Evolutionary conservation across 805 yeast species (phyloP), one percentile per base, ranked within the genome.

Genomic region (Wickerhamiella kurtzmanii): DNA sequence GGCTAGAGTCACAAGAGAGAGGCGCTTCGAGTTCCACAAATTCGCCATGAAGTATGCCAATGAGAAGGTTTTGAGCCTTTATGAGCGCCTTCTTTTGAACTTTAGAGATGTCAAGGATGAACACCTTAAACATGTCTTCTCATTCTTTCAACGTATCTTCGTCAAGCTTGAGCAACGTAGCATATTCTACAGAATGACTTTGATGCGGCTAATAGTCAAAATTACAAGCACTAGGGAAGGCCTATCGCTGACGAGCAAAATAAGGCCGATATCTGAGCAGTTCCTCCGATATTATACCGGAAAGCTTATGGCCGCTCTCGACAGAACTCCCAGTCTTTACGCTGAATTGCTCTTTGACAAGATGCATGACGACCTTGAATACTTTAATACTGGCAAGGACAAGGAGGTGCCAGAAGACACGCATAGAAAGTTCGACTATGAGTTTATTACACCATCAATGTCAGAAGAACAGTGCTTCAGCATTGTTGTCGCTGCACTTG

Each of bases 101-200:
- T 85, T 71, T 59, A 68, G 66, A 44, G 94, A 85, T 48, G 62
- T 88, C 35, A 62, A 72, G 1, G 76, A 76, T 46, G 69, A 65
- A 11, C 79, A 78, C 43, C 64, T 89, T 41, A 79, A 77, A 53
- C 70, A 73, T 43, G 78, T 81, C 9, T 59, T 92, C 6, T 68
- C 80, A 0, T 89, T 75, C 57, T 77, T 87, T 57, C 85, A 83
- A 57, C 68, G 83, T 25, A 63, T 85, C 1, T 77, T 86, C 53
- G 78, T 80, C 43, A 70, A 76, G 43, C 72, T 76, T 37, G 80
- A 82, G 48, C 72, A 70, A 44, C 76, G 78, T 38, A 67, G 78
- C 0, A 64, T 74, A 32, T 61, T 83, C 32, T 79, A 71, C 55
- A 67, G 95, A 44, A 59, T 92, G 32, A 96, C 88, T 59, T 77